A percentile compares a stretch with the other conserved stretches of the same genome.
phyloP scores from a whole-genome alignment of 176 grass and related monocot genomes.

The Cenchrus fungigraminus region DNA sequence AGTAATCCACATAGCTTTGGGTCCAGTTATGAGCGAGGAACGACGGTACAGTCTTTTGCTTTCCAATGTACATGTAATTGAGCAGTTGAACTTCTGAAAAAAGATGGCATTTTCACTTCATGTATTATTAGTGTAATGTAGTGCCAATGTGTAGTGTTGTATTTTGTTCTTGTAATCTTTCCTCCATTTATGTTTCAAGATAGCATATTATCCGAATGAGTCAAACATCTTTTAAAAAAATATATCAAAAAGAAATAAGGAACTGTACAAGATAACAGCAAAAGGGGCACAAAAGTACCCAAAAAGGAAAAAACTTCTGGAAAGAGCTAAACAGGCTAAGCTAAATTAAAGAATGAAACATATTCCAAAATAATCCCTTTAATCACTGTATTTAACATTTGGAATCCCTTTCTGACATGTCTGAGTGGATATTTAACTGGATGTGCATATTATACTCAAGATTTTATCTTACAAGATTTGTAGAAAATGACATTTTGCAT shows the following conservation, averaged over 20 bases:
- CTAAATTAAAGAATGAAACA: not conserved
- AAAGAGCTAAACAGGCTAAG: too few species aligned
- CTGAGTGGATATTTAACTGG: conserved; percentile 25
- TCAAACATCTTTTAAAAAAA: not conserved
- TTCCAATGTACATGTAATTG: not conserved
- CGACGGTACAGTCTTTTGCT: not conserved
- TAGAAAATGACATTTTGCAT: conserved; percentile 13
- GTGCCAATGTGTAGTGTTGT: not conserved
- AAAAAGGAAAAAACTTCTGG: too few species aligned
- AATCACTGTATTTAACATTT: not conserved
- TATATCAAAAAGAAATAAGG: too few species aligned
- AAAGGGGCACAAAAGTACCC: too few species aligned
- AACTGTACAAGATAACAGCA: too few species aligned
- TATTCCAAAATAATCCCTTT: not conserved
- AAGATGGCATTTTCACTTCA: not conserved
- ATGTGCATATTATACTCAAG: not conserved
- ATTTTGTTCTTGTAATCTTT: not conserved
- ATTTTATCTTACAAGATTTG: conserved; percentile 7
- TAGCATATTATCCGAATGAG: conserved; percentile 15
- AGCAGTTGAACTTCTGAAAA: too few species aligned
- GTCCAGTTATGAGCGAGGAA: not conserved
- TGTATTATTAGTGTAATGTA: conserved; percentile 13
- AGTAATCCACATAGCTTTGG: not conserved
- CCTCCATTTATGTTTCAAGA: conserved; percentile 5
- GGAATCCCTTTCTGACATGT: not conserved